A percentile compares a stretch with the other conserved stretches of the same genome.
Conservation (phyloP, 768 basidiomycete species). For the Leucocoprinus birnbaumii region DNA sequence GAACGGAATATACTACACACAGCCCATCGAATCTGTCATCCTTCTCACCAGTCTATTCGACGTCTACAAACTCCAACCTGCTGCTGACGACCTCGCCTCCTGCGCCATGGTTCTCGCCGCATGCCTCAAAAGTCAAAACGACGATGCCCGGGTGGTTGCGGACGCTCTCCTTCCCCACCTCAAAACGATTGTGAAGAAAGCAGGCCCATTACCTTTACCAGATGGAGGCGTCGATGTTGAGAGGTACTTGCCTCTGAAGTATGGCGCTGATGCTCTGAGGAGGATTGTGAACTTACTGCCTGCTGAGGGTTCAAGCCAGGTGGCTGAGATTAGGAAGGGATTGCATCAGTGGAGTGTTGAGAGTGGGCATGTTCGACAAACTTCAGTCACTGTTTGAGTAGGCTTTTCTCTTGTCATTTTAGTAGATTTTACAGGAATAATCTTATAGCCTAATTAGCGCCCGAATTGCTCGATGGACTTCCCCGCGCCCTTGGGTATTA, state of each 20-base stretch:
- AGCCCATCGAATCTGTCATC: constrained; percentile 46
- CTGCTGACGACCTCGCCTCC: constrained; percentile 53
- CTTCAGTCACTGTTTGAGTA: not conserved
- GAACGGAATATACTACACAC: constrained; percentile 46
- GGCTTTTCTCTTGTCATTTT: too few species aligned
- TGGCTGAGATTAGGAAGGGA: not conserved
- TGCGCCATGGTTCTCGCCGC: constrained; percentile 56
- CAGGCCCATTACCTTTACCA: constrained; percentile 11
- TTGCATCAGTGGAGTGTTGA: constrained; percentile 4
- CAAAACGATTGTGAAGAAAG: constrained; percentile 22
- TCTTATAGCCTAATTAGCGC: too few species aligned
- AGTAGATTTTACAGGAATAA: too few species aligned
- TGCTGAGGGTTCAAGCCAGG: not conserved
- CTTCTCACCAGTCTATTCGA: constrained; percentile 51
- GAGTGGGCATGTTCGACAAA: constrained; percentile 6
- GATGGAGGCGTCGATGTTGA: constrained; percentile 10
- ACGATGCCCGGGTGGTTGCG: constrained; percentile 38
- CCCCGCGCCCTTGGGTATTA: too few species aligned
- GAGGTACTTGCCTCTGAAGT: constrained; percentile 19
- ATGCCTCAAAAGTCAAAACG: constrained; percentile 44
- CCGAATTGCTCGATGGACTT: too few species aligned
- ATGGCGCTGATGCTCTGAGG: constrained; percentile 27
- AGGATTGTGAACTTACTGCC: constrained; percentile 24
- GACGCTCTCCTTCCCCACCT: constrained; percentile 36
- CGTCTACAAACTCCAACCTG: constrained; percentile 49